phyloP scores from a whole-genome alignment of 805 yeast species.

The Ogataea naganishii region DNA sequence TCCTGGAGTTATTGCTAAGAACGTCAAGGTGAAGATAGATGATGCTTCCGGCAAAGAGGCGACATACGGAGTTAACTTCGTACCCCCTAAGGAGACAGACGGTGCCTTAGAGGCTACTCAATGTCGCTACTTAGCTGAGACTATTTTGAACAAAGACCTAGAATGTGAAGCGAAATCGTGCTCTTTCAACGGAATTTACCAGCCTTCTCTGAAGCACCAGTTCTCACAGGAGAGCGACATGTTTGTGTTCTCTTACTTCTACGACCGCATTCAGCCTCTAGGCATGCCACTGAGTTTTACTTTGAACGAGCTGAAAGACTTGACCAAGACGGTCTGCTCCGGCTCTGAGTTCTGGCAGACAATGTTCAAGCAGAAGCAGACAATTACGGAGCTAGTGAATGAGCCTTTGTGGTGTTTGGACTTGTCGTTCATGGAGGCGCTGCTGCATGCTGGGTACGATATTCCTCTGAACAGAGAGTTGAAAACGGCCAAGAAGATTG shows the following conservation, averaged over 20 bases:
- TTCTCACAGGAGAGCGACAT: constrained; percentile 69
- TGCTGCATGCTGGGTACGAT: constrained; percentile 94
- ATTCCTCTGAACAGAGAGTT: constrained; percentile 86
- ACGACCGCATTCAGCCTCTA: constrained; percentile 87
- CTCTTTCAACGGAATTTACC: constrained; percentile 95
- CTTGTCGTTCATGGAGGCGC: constrained; percentile 79
- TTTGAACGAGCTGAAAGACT: constrained; percentile 70
- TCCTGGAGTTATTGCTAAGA: constrained; percentile 55
- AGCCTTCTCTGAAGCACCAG: constrained; percentile 78
- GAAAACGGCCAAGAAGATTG: constrained; percentile 85
- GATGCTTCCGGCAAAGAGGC: too few relatives aligned
- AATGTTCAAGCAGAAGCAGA: constrained; percentile 56
- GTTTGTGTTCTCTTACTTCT: constrained; percentile 89
- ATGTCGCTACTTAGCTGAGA: constrained; percentile 80
- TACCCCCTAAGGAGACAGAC: constrained; percentile 15
- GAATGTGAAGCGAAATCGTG: constrained; percentile 75
- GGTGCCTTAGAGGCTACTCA: constrained; percentile 53
- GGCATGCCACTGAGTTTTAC: constrained; percentile 93
- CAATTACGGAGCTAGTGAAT: constrained; percentile 53
- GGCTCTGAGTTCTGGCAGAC: constrained; percentile 72
- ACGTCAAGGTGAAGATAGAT: constrained; percentile 51
- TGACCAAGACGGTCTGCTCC: constrained; percentile 77
- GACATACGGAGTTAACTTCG: constrained; percentile 24
- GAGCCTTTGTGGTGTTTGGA: constrained; percentile 96
- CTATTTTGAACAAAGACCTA: constrained; percentile 72